Base-by-base conservation (phyloP, 768 basidiomycete species). In the Sarcomyxa edulis region DNA sequence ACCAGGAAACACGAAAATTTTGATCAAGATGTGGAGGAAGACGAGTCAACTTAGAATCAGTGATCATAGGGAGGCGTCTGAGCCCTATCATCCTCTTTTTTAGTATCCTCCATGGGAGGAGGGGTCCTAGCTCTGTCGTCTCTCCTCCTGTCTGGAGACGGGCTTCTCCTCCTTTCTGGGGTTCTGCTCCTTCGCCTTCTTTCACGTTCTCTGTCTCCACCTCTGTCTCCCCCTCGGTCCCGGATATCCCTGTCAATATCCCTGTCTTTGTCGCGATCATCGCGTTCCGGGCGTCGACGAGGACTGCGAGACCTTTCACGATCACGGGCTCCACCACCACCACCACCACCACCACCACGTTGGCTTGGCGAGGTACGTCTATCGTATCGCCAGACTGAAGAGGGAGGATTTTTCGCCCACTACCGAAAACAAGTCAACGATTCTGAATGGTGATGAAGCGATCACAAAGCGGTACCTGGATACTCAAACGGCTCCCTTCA, bases 381-480 rank as follows among this genome's bases (percentile, higher is more conserved):
- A 32, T 84, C 80, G 47, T 76, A 79, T 44, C 86, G 81, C 86
- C 86, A 89, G 27, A 81, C 77, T n/a, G 82, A 72, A 28, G 83
- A 86, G 4, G 86, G 87, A 42, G 86, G 86, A 50, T 81, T 81
- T 59, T 87, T 88, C 30, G 84, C 83, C 84, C 84, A 86, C 83
- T 84, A n/a, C n/a, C n/a, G 36, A 10, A 32, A 20, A 35, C 8
- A n/a, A n/a, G 9, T 7, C 32, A 31, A 31, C 42, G 25, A 15
- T 30, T 32, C 24, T 21, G 32, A 42, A 14, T 5, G 22, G 7
- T 15, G 5, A 36, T 11, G 11, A 32, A 6, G 11, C 30, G 7
- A 15, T n/a, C n/a, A n/a, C 4, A 18, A 7, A 15, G n/a, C 19
- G 25, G 21, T 38, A 79, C 82, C 68, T 89, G 84, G 45, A 89